These are phyloP conservation scores for Suillus weaverae DNA, from an alignment of 768 basidiomycete species.

Conservation along the genomic window DNA sequence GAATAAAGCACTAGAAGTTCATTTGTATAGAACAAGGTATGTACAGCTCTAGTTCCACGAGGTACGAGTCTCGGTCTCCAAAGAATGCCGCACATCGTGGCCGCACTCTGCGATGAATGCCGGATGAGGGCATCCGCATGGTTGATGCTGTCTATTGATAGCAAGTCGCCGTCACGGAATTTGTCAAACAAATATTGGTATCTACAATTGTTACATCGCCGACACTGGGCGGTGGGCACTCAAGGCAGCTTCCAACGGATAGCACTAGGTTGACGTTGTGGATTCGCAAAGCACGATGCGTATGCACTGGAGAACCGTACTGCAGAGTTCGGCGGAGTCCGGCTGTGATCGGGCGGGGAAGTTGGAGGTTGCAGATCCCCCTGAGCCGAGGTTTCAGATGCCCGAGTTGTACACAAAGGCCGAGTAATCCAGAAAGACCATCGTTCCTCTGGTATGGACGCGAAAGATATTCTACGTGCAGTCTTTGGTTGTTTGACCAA, in stretches of 20 bases:
- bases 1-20: not conserved
- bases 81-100: not conserved
- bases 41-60: not conserved
- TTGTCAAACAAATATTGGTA: not conserved
- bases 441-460: not conserved
- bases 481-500: not conserved
- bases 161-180: not conserved
- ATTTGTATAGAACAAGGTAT: not conserved
- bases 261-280: slow-evolving; percentile 6
- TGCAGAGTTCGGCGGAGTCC: not conserved
- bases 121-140: not conserved
- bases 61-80: not conserved
- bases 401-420: slow-evolving; percentile 1
- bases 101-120: not conserved
- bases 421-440: slow-evolving; percentile 10
- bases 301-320: not conserved
- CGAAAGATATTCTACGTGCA: not conserved
- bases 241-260: slow-evolving; percentile 8
- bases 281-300: slow-evolving; percentile 6
- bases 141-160: not conserved
- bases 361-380: not conserved
- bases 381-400: not conserved
- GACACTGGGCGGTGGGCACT: not conserved
- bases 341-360: not conserved
- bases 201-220: not conserved